Base-by-base conservation (phyloP, 805 yeast genomes). In the Wickerhamomyces bovis region DNA sequence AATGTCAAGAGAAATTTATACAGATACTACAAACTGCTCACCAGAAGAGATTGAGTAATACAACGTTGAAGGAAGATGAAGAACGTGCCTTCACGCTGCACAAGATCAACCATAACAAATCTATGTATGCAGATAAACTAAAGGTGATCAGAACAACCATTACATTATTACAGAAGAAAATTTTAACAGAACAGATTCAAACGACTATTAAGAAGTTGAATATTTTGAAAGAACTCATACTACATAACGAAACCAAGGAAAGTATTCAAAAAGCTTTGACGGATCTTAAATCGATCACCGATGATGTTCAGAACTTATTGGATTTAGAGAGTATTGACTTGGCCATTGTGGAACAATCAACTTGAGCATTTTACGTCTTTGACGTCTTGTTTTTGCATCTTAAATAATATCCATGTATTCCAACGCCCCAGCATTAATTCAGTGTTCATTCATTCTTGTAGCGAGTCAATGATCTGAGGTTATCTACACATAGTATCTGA, bases 1-100 rank as follows among this genome's bases (percentile, higher is more conserved):
- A 42, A 35, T 47, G 48, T 10, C 39, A 35, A 23, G 19, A 28
- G 4, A 47, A 41, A 11, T 38, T 40, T 5, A 43, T 38, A n/a
- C 41, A 44, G 39, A 30, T 47, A 10, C 7, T 44, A 13, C 4
- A 26, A 8, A 8, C 28, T 12, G 50, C 47, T 16, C 38, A 44
- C 9, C 18, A n/a, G 22, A 47, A 47, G 35, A 23, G 5, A 16
- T n/a, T 7, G 22, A 21, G 10, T 10, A 13, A 22, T 3, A 12
- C 6, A n/a, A 11, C 15, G 6, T n/a, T 45, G 18, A 25, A 42
- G 4, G 19, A 26, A 15, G 42, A 44, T 38, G 43, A 43, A 21
- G 11, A 11, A 8, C 5, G 18, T 18, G 36, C 20, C 8, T 16
- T 33, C 11, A 18, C 36, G 6, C 20, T 33, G 16, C 36, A 33